Evolutionary conservation across 345 rosid species (phyloP), one percentile per base, ranked within the genome.

Genomic region (Citrus unshiu): DNA sequence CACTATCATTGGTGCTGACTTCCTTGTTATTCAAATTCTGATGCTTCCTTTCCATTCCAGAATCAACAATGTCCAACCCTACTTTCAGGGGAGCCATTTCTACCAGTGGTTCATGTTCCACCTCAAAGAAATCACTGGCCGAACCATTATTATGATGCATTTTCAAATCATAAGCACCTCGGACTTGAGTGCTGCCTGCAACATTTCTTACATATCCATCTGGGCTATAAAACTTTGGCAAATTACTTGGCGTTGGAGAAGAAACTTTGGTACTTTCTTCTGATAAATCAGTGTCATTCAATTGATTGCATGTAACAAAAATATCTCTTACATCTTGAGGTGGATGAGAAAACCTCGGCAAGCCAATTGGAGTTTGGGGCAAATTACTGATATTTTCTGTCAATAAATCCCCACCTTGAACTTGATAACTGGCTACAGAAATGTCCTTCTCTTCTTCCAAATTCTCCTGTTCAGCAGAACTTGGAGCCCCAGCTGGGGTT

Each of bases 361-460:
- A 75, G 68, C 73, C 72, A 74, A 77, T 68, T n/a, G 68, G 66
- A 43, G 54, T 68, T 39, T 54, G 34, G 61, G 83, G 79, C 59
- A 72, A 78, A 77, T 51, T 63, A 57, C 40, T 51, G 40, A 78
- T 72, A 74, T 72, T 75, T 34, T 72, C 78, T 19, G 66, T 77
- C 14, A 68, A 56, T 62, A 78, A 73, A 78, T 69, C 81, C 74
- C 62, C 81, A 39, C 73, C 79, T 78, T 78, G 83, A 18, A 73
- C 79, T 79, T 80, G 85, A 81, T 80, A 76, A 67, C 56, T 83
- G 65, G 82, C 80, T 69, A 73, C 46, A 83, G 85, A 70, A 68
- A 86, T 83, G 76, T 84, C 88, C 78, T 80, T 81, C 74, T 69
- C 81, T 70, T 88, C 79, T 75, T 89, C 87, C 43, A 62, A 68